Evolutionary conservation across 2,329 filamentous ascomycete species (phyloP).

Genomic region (Colletotrichum orbiculare): DNA sequence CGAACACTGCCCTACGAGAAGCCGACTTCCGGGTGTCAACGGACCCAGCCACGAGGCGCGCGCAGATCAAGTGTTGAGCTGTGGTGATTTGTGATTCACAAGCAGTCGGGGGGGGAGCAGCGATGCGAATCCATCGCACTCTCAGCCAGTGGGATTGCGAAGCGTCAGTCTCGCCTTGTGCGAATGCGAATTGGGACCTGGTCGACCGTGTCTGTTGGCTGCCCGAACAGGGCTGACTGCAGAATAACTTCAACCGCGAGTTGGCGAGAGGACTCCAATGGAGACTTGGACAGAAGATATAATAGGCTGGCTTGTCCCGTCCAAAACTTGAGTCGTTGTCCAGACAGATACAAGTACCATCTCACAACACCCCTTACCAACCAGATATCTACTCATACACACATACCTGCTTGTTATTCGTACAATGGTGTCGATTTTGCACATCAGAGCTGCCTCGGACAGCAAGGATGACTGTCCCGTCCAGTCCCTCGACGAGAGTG

Average conservation of each 20-base stretch:
- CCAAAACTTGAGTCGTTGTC: no score
- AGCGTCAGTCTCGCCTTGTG: neutral
- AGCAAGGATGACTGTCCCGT: constrained; percentile 15
- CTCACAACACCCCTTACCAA: no score
- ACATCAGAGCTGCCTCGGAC: constrained; percentile 1
- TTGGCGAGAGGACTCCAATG: neutral
- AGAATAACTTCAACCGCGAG: neutral
- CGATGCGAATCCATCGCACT: no score
- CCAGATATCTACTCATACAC: no score
- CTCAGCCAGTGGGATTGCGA: neutral
- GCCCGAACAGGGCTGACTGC: neutral
- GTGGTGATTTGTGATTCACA: neutral
- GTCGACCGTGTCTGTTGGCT: neutral
- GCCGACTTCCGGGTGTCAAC: constrained; percentile 4
- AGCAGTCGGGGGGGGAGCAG: no score
- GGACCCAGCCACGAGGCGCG: constrained; percentile 5
- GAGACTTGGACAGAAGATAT: no score
- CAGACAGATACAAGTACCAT: no score
- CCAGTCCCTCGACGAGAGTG: constrained; percentile 20
- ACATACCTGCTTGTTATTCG: no score
- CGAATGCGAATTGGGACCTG: neutral
- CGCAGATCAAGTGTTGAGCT: neutral
- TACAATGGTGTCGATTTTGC: neutral
- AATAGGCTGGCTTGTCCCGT: no score
- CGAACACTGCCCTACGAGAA: neutral